Evolutionary conservation across 257 asterid genomes (phyloP).

Genomic region (Nicotiana paniculata): DNA sequence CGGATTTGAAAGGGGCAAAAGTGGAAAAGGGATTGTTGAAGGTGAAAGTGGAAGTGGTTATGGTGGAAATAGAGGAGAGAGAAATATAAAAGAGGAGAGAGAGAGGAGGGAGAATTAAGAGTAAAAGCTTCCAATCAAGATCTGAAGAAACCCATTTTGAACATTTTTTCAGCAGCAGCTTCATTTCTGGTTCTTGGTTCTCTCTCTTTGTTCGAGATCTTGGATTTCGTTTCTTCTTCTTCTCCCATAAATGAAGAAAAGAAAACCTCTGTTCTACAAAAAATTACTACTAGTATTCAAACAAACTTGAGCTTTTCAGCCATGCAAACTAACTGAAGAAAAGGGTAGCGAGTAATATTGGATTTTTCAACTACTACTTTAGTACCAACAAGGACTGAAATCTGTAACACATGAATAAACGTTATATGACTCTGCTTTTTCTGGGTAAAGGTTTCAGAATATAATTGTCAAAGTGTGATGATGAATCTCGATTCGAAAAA

Average conservation of each 20-base stretch:
- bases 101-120: constrained; percentile 45
- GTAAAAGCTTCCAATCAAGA: constrained; percentile 53
- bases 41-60: constrained; percentile 24
- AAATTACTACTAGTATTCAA: not conserved
- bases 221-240: not conserved
- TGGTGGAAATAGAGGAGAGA: constrained; percentile 30
- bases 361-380: no score
- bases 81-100: constrained; percentile 42
- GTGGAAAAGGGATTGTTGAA: not conserved
- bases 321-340: not conserved
- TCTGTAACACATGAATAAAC: no score
- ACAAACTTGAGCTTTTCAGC: not conserved
- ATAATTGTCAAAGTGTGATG: no score
- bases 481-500: no score
- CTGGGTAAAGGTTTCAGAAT: no score
- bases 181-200: constrained; percentile 15
- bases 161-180: constrained; percentile 29
- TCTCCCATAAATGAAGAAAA: not conserved
- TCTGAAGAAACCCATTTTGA: constrained; percentile 20
- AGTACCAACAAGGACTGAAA: no score
- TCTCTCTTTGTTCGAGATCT: not conserved
- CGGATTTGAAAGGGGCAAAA: constrained; percentile 41
- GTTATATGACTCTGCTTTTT: no score
- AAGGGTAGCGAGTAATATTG: no score
- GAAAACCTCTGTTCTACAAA: not conserved